phyloP scores from a whole-genome alignment of 192 early-diverging fungal species.

The Mortierella antarctica region DNA sequence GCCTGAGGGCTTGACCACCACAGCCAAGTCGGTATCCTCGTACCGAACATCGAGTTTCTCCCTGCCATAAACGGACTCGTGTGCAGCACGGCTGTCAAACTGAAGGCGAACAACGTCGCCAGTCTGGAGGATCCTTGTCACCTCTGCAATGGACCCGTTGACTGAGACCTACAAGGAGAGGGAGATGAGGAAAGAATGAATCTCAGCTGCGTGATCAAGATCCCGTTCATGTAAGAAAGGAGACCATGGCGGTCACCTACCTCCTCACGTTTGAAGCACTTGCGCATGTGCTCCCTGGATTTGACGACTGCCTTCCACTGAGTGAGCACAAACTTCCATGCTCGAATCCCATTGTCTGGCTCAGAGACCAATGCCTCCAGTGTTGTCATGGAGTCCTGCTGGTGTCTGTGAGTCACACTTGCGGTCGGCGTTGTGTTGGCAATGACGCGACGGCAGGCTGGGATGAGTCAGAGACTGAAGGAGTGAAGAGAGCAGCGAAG shows the following conservation, averaged over 20 bases:
- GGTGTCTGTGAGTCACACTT: neutral
- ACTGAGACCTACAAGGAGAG: conserved; percentile 56
- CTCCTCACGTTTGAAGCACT: conserved; percentile 48
- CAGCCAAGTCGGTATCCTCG: conserved; percentile 62
- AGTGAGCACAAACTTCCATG: conserved; percentile 41
- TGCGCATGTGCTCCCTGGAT: conserved; percentile 48
- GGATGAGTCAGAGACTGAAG: too few species aligned
- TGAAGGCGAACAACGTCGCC: conserved; percentile 63
- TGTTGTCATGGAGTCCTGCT: conserved; percentile 30
- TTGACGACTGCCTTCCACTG: conserved; percentile 47
- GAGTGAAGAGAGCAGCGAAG: too few species aligned
- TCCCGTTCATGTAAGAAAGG: neutral
- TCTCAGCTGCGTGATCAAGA: neutral
- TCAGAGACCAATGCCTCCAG: conserved; percentile 20
- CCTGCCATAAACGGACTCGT: conserved; percentile 53
- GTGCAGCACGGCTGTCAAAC: conserved; percentile 55
- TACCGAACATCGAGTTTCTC: conserved; percentile 61
- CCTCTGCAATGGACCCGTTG: conserved; percentile 62
- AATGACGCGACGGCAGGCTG: too few species aligned
- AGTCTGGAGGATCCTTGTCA: conserved; percentile 56
- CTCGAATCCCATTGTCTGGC: conserved; percentile 33
- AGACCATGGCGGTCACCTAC: conserved; percentile 6
- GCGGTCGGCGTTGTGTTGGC: neutral
- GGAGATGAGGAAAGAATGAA: neutral
- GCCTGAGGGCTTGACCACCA: conserved; percentile 71